A percentile compares a stretch with the other conserved stretches of the same genome.
phyloP scores from a whole-genome alignment of 306 rosid species.

The Pterocarpus macrocarpus region DNA sequence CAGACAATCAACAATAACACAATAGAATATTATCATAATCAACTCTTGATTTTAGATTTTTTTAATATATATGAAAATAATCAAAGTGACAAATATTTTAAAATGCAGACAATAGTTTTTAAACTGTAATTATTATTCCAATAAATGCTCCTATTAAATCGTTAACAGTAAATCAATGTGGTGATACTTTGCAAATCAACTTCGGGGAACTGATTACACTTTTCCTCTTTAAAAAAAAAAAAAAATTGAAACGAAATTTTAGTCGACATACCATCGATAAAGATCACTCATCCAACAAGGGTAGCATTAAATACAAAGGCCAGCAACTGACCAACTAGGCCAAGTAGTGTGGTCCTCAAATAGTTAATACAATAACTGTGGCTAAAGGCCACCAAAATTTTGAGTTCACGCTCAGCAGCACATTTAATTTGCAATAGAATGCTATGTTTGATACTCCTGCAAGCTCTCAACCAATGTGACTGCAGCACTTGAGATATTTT shows the following conservation, averaged over 20 bases:
- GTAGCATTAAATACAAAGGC: slow-evolving; percentile 9
- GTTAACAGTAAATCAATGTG: too few species aligned
- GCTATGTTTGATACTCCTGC: not conserved
- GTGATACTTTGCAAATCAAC: not conserved
- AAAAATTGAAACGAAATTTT: not conserved
- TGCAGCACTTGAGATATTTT: not conserved
- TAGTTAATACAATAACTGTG: not conserved
- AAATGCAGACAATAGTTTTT: too few species aligned
- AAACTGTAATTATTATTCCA: too few species aligned
- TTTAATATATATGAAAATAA: too few species aligned
- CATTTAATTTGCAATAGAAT: not conserved
- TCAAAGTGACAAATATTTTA: too few species aligned
- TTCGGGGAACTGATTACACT: not conserved
- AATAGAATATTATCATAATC: too few species aligned
- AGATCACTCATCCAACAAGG: not conserved
- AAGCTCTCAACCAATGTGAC: not conserved
- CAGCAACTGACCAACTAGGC: not conserved
- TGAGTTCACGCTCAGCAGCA: not conserved
- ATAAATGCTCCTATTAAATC: too few species aligned
- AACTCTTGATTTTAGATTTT: too few species aligned
- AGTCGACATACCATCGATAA: not conserved
- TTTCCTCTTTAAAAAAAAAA: not conserved
- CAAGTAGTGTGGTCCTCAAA: not conserved
- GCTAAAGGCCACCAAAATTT: not conserved
- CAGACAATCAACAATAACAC: too few species aligned